Evolutionary conservation across 805 yeast species (phyloP), one percentile per base, ranked within the genome.

Genomic region (Starmerella cellae): DNA sequence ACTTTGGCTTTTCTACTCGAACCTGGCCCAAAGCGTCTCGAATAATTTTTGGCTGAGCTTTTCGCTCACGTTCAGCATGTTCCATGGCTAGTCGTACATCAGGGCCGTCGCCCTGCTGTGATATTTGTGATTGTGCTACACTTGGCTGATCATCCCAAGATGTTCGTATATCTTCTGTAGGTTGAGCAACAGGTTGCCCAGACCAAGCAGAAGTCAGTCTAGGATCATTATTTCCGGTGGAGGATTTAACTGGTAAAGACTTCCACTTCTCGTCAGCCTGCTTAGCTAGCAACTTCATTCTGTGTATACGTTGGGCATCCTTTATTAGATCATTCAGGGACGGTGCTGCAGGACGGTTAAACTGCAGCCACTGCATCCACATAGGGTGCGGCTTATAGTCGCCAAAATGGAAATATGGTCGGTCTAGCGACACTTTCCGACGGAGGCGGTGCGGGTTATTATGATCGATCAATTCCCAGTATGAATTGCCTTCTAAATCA

Each of bases 361-460:
- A 65, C 41, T 88, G 60, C 18, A 83, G 67, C 94, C 94, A 82
- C 56, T 79, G 87, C 30, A 72, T 64, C 93, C 94, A 82, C 53
- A 75, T 83, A 5, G 57, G 57, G 13, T 48, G 52, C 18, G 14
- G 84, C 57, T 54, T 47, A 44, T 48, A 55, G 42, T 47, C 51
- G 30, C 42, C 46, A 34, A 44, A 47, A 35, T 47, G 51, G 35
- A 38, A 45, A 16, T 43, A 41, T 10, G 73, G 16, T 76, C 76
- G 2, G 69, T 70, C 71, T 4, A 66, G 56, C 42, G 67, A 65
- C 35, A 66, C 64, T 30, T 62, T 59, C 35, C 94, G 60, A 38
- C 94, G 63, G 45, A 77, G 66, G 44, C 77, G 59, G 21, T 60
- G 63, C 51, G 74, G 66, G 40, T 57, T 55, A 52, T 70, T 68